These are phyloP conservation scores for Cucurbita pepo DNA, from an alignment of 306 rosid species.

Conservation along the genomic window DNA sequence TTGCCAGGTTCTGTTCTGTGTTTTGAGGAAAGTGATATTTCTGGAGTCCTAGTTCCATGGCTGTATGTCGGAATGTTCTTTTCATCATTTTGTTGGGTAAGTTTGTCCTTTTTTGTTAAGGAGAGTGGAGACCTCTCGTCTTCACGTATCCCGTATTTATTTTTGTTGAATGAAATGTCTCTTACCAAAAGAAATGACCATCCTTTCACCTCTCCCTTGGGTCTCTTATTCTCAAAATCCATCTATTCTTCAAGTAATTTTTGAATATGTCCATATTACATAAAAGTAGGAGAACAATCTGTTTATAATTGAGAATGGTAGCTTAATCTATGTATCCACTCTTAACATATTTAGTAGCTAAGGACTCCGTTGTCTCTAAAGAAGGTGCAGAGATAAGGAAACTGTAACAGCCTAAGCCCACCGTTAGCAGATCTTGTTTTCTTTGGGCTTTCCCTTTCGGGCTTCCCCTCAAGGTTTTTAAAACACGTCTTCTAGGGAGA, in stretches of 20 bases:
- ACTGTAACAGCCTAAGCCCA: no score
- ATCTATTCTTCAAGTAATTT: background rate
- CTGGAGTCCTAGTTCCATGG: constrained; percentile 98
- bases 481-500: no score
- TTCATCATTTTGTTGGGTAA: constrained; percentile 98
- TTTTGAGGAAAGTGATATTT: constrained; percentile 82
- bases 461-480: no score
- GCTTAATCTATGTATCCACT: background rate
- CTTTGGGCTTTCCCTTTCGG: no score
- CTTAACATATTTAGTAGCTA: background rate
- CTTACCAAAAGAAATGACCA: background rate
- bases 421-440: no score
- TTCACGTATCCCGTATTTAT: background rate
- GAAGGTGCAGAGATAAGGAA: background rate
- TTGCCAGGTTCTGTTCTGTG: constrained; percentile 74
- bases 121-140: background rate
- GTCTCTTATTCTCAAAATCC: background rate
- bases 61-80: constrained; percentile 96
- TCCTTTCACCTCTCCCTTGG: background rate
- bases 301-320: background rate
- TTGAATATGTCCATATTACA: background rate
- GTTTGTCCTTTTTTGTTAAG: constrained; percentile 13
- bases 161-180: background rate
- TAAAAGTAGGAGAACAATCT: background rate
- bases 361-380: background rate